Evolutionary conservation across 352 stramenopile genomes (phyloP).

Genomic region (Phytophthora kernoviae): DNA sequence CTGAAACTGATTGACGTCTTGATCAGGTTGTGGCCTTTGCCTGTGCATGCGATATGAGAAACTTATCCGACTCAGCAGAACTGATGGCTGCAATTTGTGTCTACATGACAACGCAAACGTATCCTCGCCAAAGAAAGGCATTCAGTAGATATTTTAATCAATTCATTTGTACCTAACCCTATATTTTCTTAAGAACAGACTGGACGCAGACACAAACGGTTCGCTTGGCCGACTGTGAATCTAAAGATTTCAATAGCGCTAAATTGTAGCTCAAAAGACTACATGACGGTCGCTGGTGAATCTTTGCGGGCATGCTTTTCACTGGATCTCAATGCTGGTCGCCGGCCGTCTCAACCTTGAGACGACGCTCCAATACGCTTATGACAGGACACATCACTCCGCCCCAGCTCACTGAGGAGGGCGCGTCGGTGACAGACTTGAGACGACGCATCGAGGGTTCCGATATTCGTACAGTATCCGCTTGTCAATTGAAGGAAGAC

Average conservation of each 20-base stretch:
- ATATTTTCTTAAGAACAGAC: neutral
- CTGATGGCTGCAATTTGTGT: too few species aligned
- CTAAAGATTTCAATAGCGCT: slow-evolving; percentile 21
- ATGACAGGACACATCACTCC: slow-evolving; percentile 7
- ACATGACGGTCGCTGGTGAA: slow-evolving; percentile 3
- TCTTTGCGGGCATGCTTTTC: slow-evolving; percentile 5
- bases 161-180: neutral
- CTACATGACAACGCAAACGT: too few species aligned
- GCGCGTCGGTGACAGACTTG: slow-evolving; percentile 3
- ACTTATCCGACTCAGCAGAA: too few species aligned
- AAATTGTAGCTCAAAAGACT: slow-evolving; percentile 4
- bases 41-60: too few species aligned
- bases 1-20: too few species aligned
- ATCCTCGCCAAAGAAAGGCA: too few species aligned
- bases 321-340: slow-evolving; percentile 6
- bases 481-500: neutral
- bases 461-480: slow-evolving; percentile 6
- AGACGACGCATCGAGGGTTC: slow-evolving; percentile 7
- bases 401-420: slow-evolving; percentile 29
- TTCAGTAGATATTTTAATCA: neutral
- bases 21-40: too few species aligned
- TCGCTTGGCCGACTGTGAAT: slow-evolving; percentile 6
- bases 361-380: slow-evolving; percentile 13
- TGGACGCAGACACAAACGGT: neutral
- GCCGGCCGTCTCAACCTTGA: slow-evolving; percentile 13